Percentiles rank a stretch among this genome's conserved stretches.
phyloP scores from a whole-genome alignment of 768 basidiomycete genomes.

The Lentinula detonsa region DNA sequence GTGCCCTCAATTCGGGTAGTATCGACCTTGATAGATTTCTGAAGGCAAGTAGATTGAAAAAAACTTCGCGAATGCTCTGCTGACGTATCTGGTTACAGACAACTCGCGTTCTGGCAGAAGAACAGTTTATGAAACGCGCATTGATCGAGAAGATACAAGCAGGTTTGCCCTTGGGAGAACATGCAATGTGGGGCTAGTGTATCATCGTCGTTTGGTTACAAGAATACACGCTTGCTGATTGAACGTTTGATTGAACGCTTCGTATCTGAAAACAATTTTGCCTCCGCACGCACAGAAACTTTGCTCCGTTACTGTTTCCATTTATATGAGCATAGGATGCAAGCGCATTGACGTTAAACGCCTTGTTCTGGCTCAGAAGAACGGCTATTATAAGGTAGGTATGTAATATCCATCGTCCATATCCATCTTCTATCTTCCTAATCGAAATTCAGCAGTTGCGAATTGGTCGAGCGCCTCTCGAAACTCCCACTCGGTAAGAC shows the following conservation, averaged over 20 bases:
- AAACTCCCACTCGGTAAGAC: constrained; percentile 52
- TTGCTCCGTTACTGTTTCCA: no score
- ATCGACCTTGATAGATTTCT: constrained; percentile 94
- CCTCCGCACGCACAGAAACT: no score
- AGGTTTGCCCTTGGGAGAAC: constrained; percentile 1
- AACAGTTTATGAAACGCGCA: constrained; percentile 96
- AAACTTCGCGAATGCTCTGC: background rate
- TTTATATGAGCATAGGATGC: no score
- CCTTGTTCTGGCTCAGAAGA: no score
- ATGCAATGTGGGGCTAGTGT: background rate
- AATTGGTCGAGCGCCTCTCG: constrained; percentile 70
- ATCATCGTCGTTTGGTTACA: background rate
- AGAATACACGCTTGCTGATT: background rate
- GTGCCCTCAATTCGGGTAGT: constrained; percentile 85
- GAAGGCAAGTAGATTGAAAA: constrained; percentile 50
- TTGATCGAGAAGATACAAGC: constrained; percentile 51
- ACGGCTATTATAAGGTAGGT: background rate
- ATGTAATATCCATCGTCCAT: background rate
- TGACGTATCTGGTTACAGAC: constrained; percentile 38
- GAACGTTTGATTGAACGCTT: background rate
- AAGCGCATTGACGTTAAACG: no score
- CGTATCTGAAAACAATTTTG: no score
- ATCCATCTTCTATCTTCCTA: constrained; percentile 52
- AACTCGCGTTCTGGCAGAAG: constrained; percentile 83
- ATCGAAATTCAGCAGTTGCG: constrained; percentile 67